Conservation (phyloP, 768 basidiomycete species). For the Auricularia sp. region DNA sequence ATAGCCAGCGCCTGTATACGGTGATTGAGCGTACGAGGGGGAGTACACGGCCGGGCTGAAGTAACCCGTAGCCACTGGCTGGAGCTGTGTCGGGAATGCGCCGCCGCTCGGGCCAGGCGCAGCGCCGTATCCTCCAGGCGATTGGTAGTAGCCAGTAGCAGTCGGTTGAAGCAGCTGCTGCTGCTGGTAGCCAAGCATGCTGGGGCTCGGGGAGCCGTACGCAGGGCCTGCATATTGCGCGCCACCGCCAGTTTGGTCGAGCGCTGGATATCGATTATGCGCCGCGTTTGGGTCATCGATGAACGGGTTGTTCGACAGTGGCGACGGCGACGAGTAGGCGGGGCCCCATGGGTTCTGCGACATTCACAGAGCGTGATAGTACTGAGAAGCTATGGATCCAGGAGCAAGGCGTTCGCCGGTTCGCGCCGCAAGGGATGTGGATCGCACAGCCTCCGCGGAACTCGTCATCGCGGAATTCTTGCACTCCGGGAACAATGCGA, state of each 20-base stretch:
- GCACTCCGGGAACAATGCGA: not conserved
- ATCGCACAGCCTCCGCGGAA: not conserved
- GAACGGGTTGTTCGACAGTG: slow-evolving; percentile 1
- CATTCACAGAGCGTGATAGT: not conserved
- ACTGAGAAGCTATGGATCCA: not conserved
- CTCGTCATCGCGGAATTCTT: not conserved
- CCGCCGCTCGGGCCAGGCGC: too few species aligned
- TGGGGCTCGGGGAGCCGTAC: not conserved
- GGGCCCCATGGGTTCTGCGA: not conserved
- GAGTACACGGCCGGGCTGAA: too few species aligned
- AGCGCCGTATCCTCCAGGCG: too few species aligned
- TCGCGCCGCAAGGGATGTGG: not conserved
- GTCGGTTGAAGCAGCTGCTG: too few species aligned
- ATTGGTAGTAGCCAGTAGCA: too few species aligned
- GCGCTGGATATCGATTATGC: not conserved
- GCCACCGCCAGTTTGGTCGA: not conserved
- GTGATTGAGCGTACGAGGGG: not conserved
- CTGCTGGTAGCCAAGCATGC: too few species aligned
- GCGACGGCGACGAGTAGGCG: not conserved
- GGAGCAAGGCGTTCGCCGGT: not conserved
- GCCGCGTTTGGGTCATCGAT: not conserved
- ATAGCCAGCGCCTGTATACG: not conserved
- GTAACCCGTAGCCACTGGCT: too few species aligned
- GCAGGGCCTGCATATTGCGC: not conserved
- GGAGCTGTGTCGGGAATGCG: too few species aligned